A percentile compares a stretch with the other conserved stretches of the same genome.
These are phyloP conservation scores for Zymoseptoria passerinii DNA, from an alignment of 2,329 filamentous ascomycete species.

Conservation along the genomic window DNA sequence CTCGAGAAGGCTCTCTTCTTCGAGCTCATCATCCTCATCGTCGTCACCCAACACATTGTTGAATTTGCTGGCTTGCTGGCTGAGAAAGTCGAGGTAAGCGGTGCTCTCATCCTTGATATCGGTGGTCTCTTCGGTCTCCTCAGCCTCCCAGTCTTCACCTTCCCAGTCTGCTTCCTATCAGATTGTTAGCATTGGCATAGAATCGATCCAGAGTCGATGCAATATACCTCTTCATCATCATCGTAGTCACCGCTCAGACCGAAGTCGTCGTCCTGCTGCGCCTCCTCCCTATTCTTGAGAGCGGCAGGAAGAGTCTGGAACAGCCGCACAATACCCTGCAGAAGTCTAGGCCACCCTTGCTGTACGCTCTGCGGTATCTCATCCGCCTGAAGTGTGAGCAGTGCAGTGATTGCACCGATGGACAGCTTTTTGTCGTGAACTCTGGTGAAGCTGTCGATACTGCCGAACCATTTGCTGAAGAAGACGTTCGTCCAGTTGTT, in stretches of 20 bases:
- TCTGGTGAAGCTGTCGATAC: constrained; percentile 83
- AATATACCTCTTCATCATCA: constrained; percentile 54
- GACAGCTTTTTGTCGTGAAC: constrained; percentile 99
- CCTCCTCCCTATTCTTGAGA: constrained; percentile 85
- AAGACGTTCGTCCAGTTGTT: constrained; percentile 98
- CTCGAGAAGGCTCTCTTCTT: constrained; percentile 87
- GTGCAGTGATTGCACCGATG: constrained; percentile 81
- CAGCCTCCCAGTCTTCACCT: constrained; percentile 60
- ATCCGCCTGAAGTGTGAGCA: constrained; percentile 69
- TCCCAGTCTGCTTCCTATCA: constrained; percentile 66
- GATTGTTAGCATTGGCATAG: constrained; percentile 3
- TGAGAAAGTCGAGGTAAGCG: constrained; percentile 91
- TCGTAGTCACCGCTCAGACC: constrained; percentile 65
- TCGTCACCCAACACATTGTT: constrained; percentile 50
- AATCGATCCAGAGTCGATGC: background rate
- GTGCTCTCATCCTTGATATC: constrained; percentile 82
- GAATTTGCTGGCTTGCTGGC: constrained; percentile 56
- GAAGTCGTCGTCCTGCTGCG: constrained; percentile 75
- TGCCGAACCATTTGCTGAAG: constrained; percentile 96
- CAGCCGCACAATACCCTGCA: constrained; percentile 79
- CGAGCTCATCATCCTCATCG: constrained; percentile 75
- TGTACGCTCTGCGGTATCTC: constrained; percentile 89
- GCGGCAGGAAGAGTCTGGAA: constrained; percentile 88
- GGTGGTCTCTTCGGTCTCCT: constrained; percentile 54
- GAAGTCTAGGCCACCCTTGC: constrained; percentile 85